Evolutionary conservation across 495 filamentous ascomycete genomes (phyloP), one percentile per base, ranked within the genome.

Genomic region (Neurospora terricola): DNA sequence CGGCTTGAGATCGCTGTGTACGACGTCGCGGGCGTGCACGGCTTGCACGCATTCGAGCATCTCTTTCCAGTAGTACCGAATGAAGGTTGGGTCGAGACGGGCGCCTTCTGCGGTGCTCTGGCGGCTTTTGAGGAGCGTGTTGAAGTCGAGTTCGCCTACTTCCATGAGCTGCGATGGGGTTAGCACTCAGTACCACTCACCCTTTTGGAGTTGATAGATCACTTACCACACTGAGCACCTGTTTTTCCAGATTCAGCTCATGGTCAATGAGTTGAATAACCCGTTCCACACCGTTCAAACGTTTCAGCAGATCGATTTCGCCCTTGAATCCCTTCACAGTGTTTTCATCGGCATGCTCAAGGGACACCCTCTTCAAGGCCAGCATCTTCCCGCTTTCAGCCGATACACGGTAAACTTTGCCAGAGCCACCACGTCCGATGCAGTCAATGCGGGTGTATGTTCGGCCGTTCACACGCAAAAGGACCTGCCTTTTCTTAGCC

Each of bases 1-100:
- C 2, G 96, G 96, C 78, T 99, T 99, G 38, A 99, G 86, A 78
- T 99, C 96, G 3, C 93, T 96, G 81, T 99, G 96, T 12, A 99
- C 94, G 70, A 99, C 93, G 79, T 97, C 94, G 76, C 90, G 84
- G 1, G 90, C 86, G 78, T 99, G 96, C 0, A 99, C 94, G 3
- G 94, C 88, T 70, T 92, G 88, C 5, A 99, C 90, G 81, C 96
- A 99, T 77, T 96, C 93, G 5, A 99, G 91, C 96, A 99, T 98
- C 82, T 99, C 96, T 78, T 94, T 93, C 96, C 96, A 99, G 84
- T 97, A 97, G 82, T 93, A 93, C 10, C 96, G 91, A n/a, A 94
- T 92, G 76, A 98, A 98, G 69, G 90, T 91, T 11, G 92, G 86
- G 78, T 99, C 96, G 72, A 98, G 91, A 37, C 83, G 84, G 40